Conservation (phyloP, 164 flowering plant species). For the Vitis amurensis region DNA sequence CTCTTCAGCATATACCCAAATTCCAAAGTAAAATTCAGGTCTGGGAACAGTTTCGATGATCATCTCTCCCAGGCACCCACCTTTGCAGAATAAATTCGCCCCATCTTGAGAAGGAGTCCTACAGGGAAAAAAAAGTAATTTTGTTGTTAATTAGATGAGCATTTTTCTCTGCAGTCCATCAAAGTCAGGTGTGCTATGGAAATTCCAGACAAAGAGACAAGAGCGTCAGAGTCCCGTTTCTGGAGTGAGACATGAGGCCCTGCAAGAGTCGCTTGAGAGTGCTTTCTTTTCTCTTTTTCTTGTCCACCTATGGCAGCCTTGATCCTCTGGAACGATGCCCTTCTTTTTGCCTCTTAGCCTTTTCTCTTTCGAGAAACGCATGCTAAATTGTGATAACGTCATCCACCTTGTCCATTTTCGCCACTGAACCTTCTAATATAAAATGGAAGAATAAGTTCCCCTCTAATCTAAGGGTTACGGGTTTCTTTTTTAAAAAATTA, state of each 20-base stretch:
- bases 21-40: not conserved
- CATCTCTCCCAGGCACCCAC: not conserved
- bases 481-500: too few relatives aligned
- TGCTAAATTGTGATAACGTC: constrained; percentile 33
- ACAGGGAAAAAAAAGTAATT: too few relatives aligned
- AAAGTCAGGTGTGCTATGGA: constrained; percentile 36
- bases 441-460: too few relatives aligned
- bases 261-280: not conserved
- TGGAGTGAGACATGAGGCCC: constrained; percentile 13
- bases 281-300: constrained; percentile 1
- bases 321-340: constrained; percentile 16
- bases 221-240: constrained; percentile 27
- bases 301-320: constrained; percentile 11
- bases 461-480: too few relatives aligned
- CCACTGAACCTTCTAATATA: constrained; percentile 1
- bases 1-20: not conserved
- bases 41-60: not conserved
- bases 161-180: constrained; percentile 3
- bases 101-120: not conserved
- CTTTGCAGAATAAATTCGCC: constrained; percentile 2
- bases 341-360: constrained; percentile 8
- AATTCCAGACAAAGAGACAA: constrained; percentile 59
- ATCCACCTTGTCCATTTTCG: constrained; percentile 1
- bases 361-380: constrained; percentile 31
- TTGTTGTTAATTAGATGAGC: not conserved